Base-by-base conservation (phyloP, 495 filamentous ascomycete species). In the Bacidia rubella region DNA sequence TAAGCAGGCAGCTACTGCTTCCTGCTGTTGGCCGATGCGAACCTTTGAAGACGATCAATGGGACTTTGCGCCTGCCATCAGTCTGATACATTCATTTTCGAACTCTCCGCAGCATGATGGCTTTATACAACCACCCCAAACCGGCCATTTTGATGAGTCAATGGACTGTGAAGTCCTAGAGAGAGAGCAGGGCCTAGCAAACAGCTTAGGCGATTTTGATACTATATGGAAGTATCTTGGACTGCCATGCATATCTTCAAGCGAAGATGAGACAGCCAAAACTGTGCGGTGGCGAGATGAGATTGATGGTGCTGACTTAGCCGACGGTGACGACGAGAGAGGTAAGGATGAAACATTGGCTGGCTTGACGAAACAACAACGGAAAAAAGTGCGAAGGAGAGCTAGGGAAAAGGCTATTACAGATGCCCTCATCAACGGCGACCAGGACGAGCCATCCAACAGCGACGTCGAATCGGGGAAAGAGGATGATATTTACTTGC, bases 31-130 rank as follows among this genome's bases (percentile, higher is more conserved):
- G 53, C 58, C 55, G 47, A 62, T 62, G 60, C 43, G 53, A 54
- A 22, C 52, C 22, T 48, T 20, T 23, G 10, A 7, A 20, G 41
- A 41, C 5, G 49, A 51, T 27, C 54, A 56, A 35, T 76, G 74
- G 74, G 72, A 73, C 56, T 72, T 76, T 54, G 61, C 69, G 52
- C 63, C 67, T 56, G 74, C 70, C 60, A 67, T 69, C 56, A 68
- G 72, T 57, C 66, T 76, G 43, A 64, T 74, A n/a, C 58, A 62
- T 32, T 68, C 70, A 20, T 68, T 57, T 62, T 68, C 26, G 55
- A 61, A 40, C 19, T 5, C 17, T 44, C 15, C 5, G 9, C 41
- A 44, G 41, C 5, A 44, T 44, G 17, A 17, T 5, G 19, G 9
- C 41, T 5, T 20, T 20, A 22, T 39, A n/a, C 32, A 39, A 39